These are phyloP conservation scores for Gastrolobium villosum DNA, from an alignment of 306 rosid species.

Conservation along the genomic window DNA sequence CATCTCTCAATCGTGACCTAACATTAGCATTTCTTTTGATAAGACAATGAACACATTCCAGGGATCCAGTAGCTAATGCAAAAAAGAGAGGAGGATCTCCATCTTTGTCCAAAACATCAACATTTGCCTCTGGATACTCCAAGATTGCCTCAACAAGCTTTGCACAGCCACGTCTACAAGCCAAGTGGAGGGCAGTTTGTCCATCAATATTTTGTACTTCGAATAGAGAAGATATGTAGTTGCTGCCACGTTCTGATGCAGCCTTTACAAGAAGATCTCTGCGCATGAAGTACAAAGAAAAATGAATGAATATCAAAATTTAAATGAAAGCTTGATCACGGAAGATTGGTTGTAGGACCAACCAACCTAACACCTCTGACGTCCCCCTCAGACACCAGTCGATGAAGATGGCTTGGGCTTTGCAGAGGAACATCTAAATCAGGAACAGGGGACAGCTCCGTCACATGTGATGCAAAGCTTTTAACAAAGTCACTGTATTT, in stretches of 20 bases:
- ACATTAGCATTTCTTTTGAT: constrained; percentile 77
- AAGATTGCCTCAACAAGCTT: constrained; percentile 79
- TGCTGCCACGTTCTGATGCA: constrained; percentile 59
- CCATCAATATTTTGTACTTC: constrained; percentile 85
- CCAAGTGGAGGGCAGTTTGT: constrained; percentile 87
- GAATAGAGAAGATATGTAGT: constrained; percentile 61
- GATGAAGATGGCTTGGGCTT: constrained; percentile 66
- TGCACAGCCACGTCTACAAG: constrained; percentile 81
- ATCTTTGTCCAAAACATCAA: constrained; percentile 83
- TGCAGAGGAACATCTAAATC: constrained; percentile 58
- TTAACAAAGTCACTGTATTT: constrained; percentile 65
- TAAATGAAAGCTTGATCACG: constrained; percentile 30
- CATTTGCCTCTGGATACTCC: constrained; percentile 72
- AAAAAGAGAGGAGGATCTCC: constrained; percentile 87
- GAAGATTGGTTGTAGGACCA: constrained; percentile 22
- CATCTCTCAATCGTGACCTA: constrained; percentile 74
- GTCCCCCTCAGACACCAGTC: constrained; percentile 80
- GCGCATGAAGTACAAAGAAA: constrained; percentile 41
- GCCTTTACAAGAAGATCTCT: constrained; percentile 77
- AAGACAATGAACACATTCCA: constrained; percentile 75
- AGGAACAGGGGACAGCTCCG: constrained; percentile 59
- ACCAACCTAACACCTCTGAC: constrained; percentile 73
- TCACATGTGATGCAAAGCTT: constrained; percentile 59
- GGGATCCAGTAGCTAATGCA: constrained; percentile 86
- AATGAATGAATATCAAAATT: constrained; percentile 11